These are phyloP conservation scores for Capronia americana DNA, from an alignment of 2,329 filamentous ascomycete species.

Conservation along the genomic window DNA sequence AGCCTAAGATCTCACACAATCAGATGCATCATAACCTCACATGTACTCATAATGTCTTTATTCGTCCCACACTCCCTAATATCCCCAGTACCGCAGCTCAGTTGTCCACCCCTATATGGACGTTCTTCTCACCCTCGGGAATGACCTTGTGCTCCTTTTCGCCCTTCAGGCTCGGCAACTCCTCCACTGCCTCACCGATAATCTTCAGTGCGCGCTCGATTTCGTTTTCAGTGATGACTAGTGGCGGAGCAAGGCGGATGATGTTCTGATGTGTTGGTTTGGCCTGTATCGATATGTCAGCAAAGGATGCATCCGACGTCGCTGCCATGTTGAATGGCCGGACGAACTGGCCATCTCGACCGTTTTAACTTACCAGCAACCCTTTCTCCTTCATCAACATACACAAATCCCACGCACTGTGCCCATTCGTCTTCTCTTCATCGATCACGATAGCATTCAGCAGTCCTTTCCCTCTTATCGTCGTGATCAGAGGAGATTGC, in stretches of 20 bases:
- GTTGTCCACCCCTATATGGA: constrained; percentile 66
- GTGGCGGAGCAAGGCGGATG: constrained; percentile 93
- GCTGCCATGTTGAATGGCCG: not conserved
- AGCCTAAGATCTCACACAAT: not conserved
- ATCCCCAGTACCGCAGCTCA: constrained; percentile 41
- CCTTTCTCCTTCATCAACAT: constrained; percentile 96
- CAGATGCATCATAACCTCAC: constrained; percentile 10
- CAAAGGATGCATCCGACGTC: not conserved
- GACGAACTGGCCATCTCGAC: not conserved
- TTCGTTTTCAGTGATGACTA: constrained; percentile 91
- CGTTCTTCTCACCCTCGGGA: constrained; percentile 65
- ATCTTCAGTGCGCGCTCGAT: constrained; percentile 77
- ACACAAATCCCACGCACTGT: constrained; percentile 95
- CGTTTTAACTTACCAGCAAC: constrained; percentile 70
- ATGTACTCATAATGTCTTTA: not conserved
- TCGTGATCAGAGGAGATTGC: constrained; percentile 78
- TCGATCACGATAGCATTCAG: constrained; percentile 97
- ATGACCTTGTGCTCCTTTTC: constrained; percentile 62
- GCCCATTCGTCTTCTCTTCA: constrained; percentile 81
- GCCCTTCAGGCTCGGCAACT: constrained; percentile 74
- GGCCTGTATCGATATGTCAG: constrained; percentile 63
- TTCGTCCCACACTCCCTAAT: not conserved
- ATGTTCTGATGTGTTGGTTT: constrained; percentile 99
- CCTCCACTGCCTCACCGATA: constrained; percentile 79
- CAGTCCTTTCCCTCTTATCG: constrained; percentile 87